Conservation (phyloP, 108 stramenopile species). For the Stephanodiscus triporus region DNA sequence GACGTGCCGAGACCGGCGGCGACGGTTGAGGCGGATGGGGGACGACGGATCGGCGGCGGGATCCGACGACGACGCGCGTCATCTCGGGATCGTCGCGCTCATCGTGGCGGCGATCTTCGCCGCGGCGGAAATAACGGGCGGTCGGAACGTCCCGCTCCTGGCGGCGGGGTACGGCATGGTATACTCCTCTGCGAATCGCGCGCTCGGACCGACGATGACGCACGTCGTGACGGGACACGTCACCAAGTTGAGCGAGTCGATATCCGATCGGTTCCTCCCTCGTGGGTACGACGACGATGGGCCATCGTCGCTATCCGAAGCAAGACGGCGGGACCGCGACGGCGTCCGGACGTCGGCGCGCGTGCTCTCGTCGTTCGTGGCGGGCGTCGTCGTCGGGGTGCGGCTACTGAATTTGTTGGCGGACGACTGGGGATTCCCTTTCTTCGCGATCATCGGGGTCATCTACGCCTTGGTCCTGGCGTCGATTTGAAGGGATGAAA, state of each 20-base stretch:
- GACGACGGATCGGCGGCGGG: background rate
- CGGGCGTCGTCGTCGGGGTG: too few relatives aligned
- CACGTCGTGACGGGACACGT: constrained; percentile 31
- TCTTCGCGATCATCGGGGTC: too few relatives aligned
- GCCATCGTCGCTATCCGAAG: constrained; percentile 10
- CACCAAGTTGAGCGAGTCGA: constrained; percentile 13
- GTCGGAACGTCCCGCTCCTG: constrained; percentile 13
- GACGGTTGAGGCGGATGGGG: too few relatives aligned
- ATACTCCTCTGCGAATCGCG: constrained; percentile 13
- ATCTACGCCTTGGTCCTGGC: too few relatives aligned
- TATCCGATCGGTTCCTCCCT: background rate
- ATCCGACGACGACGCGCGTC: background rate
- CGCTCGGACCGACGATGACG: too few relatives aligned
- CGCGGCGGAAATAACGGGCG: constrained; percentile 4
- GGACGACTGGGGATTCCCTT: too few relatives aligned
- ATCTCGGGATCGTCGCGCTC: constrained; percentile 15
- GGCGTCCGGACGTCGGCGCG: too few relatives aligned
- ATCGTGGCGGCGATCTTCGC: constrained; percentile 16
- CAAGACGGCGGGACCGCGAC: too few relatives aligned
- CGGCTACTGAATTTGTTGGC: too few relatives aligned
- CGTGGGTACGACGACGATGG: background rate
- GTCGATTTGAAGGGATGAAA: too few relatives aligned
- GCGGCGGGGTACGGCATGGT: constrained; percentile 22
- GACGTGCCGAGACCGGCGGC: background rate
- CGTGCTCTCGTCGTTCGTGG: too few relatives aligned